Evolutionary conservation across 1,284 basidiomycete species (phyloP).

Genomic region (Cryptococcus sp.): DNA sequence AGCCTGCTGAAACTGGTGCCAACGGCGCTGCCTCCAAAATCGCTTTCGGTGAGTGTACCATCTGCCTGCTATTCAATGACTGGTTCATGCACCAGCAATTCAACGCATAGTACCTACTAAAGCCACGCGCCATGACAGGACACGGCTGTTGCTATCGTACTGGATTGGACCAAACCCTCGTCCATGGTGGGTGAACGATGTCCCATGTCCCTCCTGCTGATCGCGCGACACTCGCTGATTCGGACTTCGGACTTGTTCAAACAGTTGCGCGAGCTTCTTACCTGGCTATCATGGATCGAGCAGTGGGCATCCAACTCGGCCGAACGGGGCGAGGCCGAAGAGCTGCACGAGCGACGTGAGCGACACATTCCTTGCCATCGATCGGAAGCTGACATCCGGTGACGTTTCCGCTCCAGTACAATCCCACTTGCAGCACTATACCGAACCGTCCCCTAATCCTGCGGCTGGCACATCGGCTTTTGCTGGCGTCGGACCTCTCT

Average conservation of each 20-base stretch:
- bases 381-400: neutral
- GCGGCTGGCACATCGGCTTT: slow-evolving; percentile 24
- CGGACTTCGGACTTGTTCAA: neutral
- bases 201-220: neutral
- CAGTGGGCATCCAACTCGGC: slow-evolving; percentile 57
- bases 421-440: slow-evolving; percentile 79
- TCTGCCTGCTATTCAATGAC: neutral
- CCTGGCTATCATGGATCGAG: slow-evolving; percentile 83
- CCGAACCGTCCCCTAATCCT: slow-evolving; percentile 67
- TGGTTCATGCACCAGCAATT: neutral
- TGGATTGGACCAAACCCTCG: slow-evolving; percentile 97
- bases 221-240: neutral
- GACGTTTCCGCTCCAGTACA: slow-evolving; percentile 61
- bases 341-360: slow-evolving; percentile 77
- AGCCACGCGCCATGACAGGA: slow-evolving; percentile 57
- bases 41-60: slow-evolving; percentile 32
- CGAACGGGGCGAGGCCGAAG: slow-evolving; percentile 59
- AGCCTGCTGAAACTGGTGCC: slow-evolving; percentile 75
- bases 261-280: slow-evolving; percentile 70
- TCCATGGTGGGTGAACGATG: too few relatives aligned
- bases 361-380: slow-evolving; percentile 15
- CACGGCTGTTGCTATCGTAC: slow-evolving; percentile 75
- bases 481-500: slow-evolving; percentile 53
- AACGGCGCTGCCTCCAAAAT: slow-evolving; percentile 68
- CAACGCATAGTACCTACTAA: neutral